Conservation (phyloP, 1,139 yeast genomes). For the Hyphopichia buzzinii region DNA sequence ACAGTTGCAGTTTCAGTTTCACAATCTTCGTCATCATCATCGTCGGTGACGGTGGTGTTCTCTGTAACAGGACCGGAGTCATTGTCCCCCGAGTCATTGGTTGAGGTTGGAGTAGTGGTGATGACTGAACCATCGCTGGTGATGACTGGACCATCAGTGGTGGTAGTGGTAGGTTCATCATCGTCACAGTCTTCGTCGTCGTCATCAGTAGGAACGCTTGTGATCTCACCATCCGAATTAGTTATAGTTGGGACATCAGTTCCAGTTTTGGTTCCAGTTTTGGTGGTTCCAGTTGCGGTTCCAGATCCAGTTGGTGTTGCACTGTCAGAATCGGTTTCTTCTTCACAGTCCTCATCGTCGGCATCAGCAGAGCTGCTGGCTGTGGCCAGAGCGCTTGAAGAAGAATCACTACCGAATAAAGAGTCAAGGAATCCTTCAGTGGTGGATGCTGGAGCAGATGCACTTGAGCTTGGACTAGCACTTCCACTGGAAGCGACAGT, state of each 20-base stretch:
- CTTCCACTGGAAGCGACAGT: background rate
- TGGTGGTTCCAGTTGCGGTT: constrained; percentile 3
- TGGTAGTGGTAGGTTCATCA: background rate
- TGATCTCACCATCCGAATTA: no score
- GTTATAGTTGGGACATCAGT: no score
- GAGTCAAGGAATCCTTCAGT: constrained; percentile 2
- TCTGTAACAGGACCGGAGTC: background rate
- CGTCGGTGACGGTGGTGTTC: background rate
- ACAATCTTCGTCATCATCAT: constrained; percentile 5
- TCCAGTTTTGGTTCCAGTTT: background rate
- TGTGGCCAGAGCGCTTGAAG: constrained; percentile 3
- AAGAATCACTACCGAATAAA: constrained; percentile 6
- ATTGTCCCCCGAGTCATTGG: background rate
- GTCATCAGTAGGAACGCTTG: constrained; percentile 1
- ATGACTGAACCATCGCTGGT: background rate
- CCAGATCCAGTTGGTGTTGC: constrained; percentile 10
- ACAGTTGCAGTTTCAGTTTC: constrained; percentile 4
- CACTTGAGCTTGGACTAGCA: constrained; percentile 5
- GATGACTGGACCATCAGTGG: background rate
- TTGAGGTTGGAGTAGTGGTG: background rate
- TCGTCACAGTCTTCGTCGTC: constrained; percentile 3
- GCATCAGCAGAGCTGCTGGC: constrained; percentile 8
- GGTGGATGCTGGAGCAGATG: background rate
- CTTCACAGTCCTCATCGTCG: constrained; percentile 12
- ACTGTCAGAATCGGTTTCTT: constrained; percentile 5